Conservation (phyloP, 257 asterid species). For the Anisodus tanguticus region DNA sequence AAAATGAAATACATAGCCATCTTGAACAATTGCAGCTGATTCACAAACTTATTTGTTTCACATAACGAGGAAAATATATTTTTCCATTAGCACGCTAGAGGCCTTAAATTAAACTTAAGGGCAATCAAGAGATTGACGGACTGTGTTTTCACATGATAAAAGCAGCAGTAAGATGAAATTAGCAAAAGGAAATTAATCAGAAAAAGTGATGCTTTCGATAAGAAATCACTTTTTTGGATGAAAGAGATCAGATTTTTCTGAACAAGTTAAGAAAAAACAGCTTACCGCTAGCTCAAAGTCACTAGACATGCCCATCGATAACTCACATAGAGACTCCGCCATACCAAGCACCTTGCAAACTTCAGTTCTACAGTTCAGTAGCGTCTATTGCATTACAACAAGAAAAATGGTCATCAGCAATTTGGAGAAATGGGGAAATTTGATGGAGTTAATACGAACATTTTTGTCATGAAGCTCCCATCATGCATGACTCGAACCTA, state of each 20-base stretch:
- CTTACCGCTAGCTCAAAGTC: slow-evolving; percentile 91
- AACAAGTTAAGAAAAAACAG: not conserved
- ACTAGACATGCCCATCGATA: slow-evolving; percentile 96
- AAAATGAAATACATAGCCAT: not conserved
- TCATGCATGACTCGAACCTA: not conserved
- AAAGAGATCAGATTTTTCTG: not conserved
- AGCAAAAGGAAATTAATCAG: not conserved
- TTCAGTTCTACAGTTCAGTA: slow-evolving; percentile 73
- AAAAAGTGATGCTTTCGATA: not conserved
- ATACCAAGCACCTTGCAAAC: slow-evolving; percentile 75
- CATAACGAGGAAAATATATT: not conserved
- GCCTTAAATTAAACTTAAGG: not conserved
- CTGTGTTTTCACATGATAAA: slow-evolving; percentile 1
- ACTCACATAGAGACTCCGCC: slow-evolving; percentile 64
- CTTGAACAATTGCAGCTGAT: not conserved
- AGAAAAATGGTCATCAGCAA: not conserved
- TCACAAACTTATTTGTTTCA: not conserved
- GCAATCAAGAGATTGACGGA: not conserved
- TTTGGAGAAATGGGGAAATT: not conserved
- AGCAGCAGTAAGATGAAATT: not conserved
- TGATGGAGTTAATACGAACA: not conserved
- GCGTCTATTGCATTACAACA: slow-evolving; percentile 48
- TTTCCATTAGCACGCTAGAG: not conserved
- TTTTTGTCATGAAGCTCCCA: not conserved
- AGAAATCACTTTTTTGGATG: not conserved